Evolutionary conservation across 306 rosid species (phyloP).

Genomic region (Oxytropis ochrocephala): DNA sequence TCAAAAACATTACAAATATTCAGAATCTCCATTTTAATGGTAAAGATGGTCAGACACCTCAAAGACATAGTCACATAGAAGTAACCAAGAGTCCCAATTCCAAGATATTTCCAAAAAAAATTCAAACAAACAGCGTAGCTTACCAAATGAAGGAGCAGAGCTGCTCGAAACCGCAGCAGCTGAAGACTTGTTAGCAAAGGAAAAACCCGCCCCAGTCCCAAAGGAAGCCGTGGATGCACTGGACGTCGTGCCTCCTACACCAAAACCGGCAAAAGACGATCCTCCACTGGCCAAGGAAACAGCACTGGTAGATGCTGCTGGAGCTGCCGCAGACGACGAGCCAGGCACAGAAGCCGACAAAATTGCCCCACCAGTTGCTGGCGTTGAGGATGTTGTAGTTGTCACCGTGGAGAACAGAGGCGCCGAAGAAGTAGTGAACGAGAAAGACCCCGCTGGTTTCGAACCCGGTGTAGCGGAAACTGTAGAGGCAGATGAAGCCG

Average conservation of each 20-base stretch:
- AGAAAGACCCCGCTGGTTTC: slow-evolving; percentile 29
- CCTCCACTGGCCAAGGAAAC: slow-evolving; percentile 29
- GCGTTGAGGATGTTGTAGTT: slow-evolving; percentile 43
- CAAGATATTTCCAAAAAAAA: neutral
- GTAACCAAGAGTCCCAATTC: no score
- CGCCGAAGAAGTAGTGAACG: slow-evolving; percentile 42
- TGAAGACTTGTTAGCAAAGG: slow-evolving; percentile 40
- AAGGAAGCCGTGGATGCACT: slow-evolving; percentile 36
- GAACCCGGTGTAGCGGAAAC: slow-evolving; percentile 29
- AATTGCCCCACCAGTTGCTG: slow-evolving; percentile 30
- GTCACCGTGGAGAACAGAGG: slow-evolving; percentile 53
- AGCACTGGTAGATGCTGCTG: slow-evolving; percentile 27
- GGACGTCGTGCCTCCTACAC: slow-evolving; percentile 10
- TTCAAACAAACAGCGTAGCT: slow-evolving; percentile 12
- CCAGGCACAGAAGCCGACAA: slow-evolving; percentile 39
- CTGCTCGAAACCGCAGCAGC: slow-evolving; percentile 36
- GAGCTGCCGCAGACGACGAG: neutral
- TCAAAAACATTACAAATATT: neutral
- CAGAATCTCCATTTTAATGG: neutral
- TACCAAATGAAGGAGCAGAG: slow-evolving; percentile 44
- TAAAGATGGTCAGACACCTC: neutral
- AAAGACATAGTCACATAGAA: neutral
- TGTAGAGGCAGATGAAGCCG: slow-evolving; percentile 27
- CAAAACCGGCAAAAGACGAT: slow-evolving; percentile 37
- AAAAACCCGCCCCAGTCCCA: slow-evolving; percentile 43